Evolutionary conservation across 2,329 filamentous ascomycete species (phyloP).

Genomic region (Diaporthe citriasiana): DNA sequence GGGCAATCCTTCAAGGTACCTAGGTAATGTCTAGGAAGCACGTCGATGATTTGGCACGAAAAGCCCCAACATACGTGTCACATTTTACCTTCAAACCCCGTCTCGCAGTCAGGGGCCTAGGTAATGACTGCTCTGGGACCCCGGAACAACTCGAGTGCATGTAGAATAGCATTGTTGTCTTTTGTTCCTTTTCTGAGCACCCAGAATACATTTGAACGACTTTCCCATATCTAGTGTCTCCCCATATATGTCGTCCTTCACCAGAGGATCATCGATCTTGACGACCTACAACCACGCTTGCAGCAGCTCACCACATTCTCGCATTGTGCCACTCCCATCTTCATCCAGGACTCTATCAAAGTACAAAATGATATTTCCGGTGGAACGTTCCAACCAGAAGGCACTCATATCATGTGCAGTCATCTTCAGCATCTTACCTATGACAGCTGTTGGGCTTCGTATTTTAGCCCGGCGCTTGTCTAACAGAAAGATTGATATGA

Average conservation of each 20-base stretch:
- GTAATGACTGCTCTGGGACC: neutral
- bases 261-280: neutral
- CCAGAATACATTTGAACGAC: neutral
- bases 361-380: slow-evolving; percentile 1
- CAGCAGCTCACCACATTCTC: too few relatives aligned
- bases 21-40: too few relatives aligned
- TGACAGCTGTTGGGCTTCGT: slow-evolving; percentile 49
- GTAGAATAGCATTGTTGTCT: neutral
- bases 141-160: neutral
- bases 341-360: too few relatives aligned
- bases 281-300: too few relatives aligned
- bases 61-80: neutral
- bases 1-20: neutral
- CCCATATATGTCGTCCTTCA: neutral
- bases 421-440: slow-evolving; percentile 13
- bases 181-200: too few relatives aligned
- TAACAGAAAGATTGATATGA: too few relatives aligned
- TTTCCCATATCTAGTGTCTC: too few relatives aligned
- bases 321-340: neutral
- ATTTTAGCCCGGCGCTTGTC: slow-evolving; percentile 3
- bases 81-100: neutral
- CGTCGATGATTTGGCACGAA: too few relatives aligned
- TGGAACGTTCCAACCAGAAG: slow-evolving; percentile 2
- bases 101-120: neutral
- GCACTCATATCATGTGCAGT: slow-evolving; percentile 17